phyloP scores from a whole-genome alignment of 805 yeast genomes.

The Saccharomycopsis fibuligera region DNA sequence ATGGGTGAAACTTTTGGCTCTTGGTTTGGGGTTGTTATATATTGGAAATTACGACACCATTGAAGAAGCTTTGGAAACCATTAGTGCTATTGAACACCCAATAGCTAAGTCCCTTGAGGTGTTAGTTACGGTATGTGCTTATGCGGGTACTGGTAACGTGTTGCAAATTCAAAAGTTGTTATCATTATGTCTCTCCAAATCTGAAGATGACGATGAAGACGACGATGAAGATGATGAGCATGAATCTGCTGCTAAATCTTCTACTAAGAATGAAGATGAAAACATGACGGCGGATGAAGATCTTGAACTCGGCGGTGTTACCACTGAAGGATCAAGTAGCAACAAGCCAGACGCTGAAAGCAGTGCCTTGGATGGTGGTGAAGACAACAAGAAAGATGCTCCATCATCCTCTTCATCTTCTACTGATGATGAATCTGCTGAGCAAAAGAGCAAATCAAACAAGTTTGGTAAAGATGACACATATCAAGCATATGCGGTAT shows the following conservation, averaged over 20 bases:
- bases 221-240: slow-evolving; percentile 35
- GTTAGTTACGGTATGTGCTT: slow-evolving; percentile 86
- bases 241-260: slow-evolving; percentile 18
- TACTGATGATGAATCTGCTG: slow-evolving; percentile 11
- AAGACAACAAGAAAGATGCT: slow-evolving; percentile 22
- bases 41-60: slow-evolving; percentile 92
- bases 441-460: slow-evolving; percentile 22
- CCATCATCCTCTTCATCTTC: too few relatives aligned
- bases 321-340: slow-evolving; percentile 30
- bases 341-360: slow-evolving; percentile 27
- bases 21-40: slow-evolving; percentile 86
- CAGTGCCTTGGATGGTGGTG: slow-evolving; percentile 22
- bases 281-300: slow-evolving; percentile 26
- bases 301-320: too few relatives aligned
- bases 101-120: slow-evolving; percentile 84
- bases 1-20: slow-evolving; percentile 84
- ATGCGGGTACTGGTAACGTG: slow-evolving; percentile 97
- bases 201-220: slow-evolving; percentile 37
- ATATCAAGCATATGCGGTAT: slow-evolving; percentile 81
- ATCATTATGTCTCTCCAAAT: slow-evolving; percentile 32
- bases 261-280: slow-evolving; percentile 22
- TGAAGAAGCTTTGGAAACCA: slow-evolving; percentile 89
- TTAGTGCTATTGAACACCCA: slow-evolving; percentile 93
- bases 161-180: slow-evolving; percentile 86
- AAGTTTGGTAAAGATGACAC: slow-evolving; percentile 37